These are phyloP conservation scores for Dendrobium officinale DNA, from an alignment of 106 monocot genomes.

Conservation along the genomic window DNA sequence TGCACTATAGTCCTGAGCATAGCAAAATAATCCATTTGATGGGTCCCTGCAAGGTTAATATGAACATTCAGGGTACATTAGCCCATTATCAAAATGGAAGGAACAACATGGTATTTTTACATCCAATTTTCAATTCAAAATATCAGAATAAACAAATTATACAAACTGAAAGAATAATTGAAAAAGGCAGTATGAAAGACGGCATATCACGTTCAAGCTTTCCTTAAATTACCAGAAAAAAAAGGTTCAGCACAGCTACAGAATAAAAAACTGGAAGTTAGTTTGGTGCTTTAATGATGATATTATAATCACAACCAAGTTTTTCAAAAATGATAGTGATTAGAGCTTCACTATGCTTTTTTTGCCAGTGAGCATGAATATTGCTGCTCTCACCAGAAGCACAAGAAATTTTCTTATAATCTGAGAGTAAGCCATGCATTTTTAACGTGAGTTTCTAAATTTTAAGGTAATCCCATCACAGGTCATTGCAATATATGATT, in stretches of 20 bases:
- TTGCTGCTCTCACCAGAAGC: too few relatives aligned
- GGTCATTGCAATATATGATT: too few relatives aligned
- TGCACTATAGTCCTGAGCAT: slow-evolving; percentile 81
- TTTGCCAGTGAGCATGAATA: too few relatives aligned
- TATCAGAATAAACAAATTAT: slow-evolving; percentile 1
- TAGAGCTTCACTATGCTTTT: too few relatives aligned
- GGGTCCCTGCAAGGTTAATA: slow-evolving; percentile 60
- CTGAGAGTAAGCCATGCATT: too few relatives aligned
- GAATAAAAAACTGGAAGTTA: too few relatives aligned
- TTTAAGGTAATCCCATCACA: too few relatives aligned
- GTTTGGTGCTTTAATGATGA: neutral
- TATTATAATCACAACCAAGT: neutral
- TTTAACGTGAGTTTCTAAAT: too few relatives aligned
- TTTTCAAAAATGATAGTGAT: too few relatives aligned
- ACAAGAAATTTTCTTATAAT: too few relatives aligned
- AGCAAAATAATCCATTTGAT: slow-evolving; percentile 83
- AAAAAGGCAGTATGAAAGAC: neutral
- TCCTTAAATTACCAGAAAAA: neutral
- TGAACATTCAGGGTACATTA: neutral
- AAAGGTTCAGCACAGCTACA: too few relatives aligned
- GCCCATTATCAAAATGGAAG: neutral
- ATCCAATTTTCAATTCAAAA: neutral
- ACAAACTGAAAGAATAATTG: neutral
- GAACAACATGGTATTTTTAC: neutral
- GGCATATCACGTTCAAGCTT: neutral